Evolutionary conservation across 768 basidiomycete species (phyloP).

Genomic region (Pulveroboletus sp.): DNA sequence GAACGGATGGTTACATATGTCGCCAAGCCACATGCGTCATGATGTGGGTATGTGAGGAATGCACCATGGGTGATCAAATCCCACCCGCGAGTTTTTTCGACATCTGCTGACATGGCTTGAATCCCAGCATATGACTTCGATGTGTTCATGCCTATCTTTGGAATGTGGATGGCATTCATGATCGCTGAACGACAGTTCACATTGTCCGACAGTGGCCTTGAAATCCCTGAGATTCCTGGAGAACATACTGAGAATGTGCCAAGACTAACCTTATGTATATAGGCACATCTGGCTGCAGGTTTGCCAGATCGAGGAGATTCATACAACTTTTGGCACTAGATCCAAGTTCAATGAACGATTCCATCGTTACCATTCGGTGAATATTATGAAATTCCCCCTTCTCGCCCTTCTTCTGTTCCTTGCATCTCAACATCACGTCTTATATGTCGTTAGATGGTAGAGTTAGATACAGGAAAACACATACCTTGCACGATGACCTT

Average conservation of each 20-base stretch:
- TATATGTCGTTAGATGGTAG: too few relatives aligned
- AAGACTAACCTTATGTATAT: neutral
- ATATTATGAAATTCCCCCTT: neutral
- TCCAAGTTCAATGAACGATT: neutral
- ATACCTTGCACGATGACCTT: neutral
- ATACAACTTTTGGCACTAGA: neutral
- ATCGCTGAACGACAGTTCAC: neutral
- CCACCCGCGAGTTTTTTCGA: neutral
- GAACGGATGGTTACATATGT: neutral
- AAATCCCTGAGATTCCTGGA: too few relatives aligned
- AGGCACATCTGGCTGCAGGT: neutral
- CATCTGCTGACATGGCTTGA: neutral
- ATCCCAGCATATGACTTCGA: neutral
- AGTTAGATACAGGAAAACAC: too few relatives aligned
- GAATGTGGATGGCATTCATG: neutral
- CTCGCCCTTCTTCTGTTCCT: neutral
- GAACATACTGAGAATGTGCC: too few relatives aligned
- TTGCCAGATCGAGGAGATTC: slow-evolving; percentile 1
- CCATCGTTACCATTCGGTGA: neutral
- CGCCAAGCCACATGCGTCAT: neutral
- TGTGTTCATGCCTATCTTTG: neutral
- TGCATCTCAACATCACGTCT: neutral
- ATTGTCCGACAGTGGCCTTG: neutral
- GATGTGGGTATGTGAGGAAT: slow-evolving; percentile 1
- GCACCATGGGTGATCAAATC: slow-evolving; percentile 1